Conservation (phyloP, 441 rosid genomes). For the Croton laevigatus region DNA sequence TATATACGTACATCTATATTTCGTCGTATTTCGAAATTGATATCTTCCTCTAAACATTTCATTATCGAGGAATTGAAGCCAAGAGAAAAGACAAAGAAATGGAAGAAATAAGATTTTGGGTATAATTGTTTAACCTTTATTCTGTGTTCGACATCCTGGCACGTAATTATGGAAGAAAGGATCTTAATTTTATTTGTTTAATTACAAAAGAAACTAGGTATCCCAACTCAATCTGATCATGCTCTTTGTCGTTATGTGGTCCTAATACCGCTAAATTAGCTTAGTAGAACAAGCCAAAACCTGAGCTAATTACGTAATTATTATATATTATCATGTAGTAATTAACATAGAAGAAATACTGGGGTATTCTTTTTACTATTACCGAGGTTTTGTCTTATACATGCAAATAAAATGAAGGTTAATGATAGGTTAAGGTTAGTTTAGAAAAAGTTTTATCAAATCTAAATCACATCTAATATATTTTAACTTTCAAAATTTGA, state of each 20-base stretch:
- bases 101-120: constrained; percentile 36
- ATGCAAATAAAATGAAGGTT: neutral
- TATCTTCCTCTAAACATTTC: constrained; percentile 22
- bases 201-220: constrained; percentile 2
- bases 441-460: no score
- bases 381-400: constrained; percentile 10
- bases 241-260: constrained; percentile 18
- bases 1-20: neutral
- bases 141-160: constrained; percentile 39
- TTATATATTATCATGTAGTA: constrained; percentile 18
- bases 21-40: constrained; percentile 28
- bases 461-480: no score
- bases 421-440: no score
- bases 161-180: constrained; percentile 37
- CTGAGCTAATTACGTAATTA: constrained; percentile 29
- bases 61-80: constrained; percentile 23
- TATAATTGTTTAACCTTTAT: constrained; percentile 19
- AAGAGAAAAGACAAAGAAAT: constrained; percentile 39
- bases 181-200: constrained; percentile 29
- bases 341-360: neutral
- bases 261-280: constrained; percentile 22
- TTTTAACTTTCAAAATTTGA: no score
- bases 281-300: constrained; percentile 15
- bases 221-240: constrained; percentile 36
- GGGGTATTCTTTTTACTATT: neutral